phyloP scores from a whole-genome alignment of 441 rosid genomes.

The Kokia cookei region DNA sequence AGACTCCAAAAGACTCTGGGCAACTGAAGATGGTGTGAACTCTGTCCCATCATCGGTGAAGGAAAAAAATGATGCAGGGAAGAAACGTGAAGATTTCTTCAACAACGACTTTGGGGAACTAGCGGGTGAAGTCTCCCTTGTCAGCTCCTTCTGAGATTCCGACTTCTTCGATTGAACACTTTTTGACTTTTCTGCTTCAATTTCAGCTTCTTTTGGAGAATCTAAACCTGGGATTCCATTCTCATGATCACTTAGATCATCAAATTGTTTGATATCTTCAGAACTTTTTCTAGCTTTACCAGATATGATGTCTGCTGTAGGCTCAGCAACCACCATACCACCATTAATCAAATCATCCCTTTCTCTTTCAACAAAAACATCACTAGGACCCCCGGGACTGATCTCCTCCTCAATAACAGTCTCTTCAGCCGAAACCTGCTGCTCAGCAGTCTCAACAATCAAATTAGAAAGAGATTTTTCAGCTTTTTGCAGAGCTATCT shows the following conservation, averaged over 20 bases:
- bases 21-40: conserved; percentile 56
- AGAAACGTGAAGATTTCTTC: conserved; percentile 96
- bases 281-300: conserved; percentile 38
- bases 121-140: conserved; percentile 55
- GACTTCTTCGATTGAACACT: conserved; percentile 54
- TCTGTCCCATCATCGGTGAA: conserved; percentile 69
- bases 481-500: conserved; percentile 71
- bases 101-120: conserved; percentile 64
- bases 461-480: conserved; percentile 56
- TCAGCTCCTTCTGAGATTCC: conserved; percentile 68
- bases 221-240: conserved; percentile 49
- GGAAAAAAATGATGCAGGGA: conserved; percentile 98
- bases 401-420: conserved; percentile 34
- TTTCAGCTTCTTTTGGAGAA: conserved; percentile 48
- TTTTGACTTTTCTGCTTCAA: conserved; percentile 69
- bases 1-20: conserved; percentile 61
- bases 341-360: conserved; percentile 34
- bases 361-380: conserved; percentile 33
- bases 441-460: conserved; percentile 27
- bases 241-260: conserved; percentile 52
- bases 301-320: conserved; percentile 31
- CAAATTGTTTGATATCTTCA: conserved; percentile 40
- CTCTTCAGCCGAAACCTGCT: conserved; percentile 39
- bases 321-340: conserved; percentile 32
- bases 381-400: conserved; percentile 25